Conservation (phyloP, 768 basidiomycete species). For the Paxillus rubicundulus region DNA sequence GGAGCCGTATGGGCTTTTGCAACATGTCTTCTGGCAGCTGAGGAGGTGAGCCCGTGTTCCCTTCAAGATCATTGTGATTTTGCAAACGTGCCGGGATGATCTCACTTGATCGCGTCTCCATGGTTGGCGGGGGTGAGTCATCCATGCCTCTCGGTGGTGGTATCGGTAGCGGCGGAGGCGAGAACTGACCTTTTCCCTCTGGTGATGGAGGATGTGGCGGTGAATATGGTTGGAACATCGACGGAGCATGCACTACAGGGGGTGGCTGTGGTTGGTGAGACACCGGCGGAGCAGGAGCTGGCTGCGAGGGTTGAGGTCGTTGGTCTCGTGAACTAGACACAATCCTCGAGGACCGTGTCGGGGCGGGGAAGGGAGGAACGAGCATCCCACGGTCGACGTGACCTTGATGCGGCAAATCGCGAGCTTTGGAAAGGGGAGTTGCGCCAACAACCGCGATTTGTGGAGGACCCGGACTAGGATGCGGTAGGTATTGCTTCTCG, state of each 20-base stretch:
- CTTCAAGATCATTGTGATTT: constrained; percentile 1
- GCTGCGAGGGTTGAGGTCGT: constrained; percentile 12
- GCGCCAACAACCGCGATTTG: constrained; percentile 33
- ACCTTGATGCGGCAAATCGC: constrained; percentile 22
- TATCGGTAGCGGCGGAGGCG: constrained; percentile 29
- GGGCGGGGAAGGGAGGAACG: constrained; percentile 26
- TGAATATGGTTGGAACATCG: constrained; percentile 24
- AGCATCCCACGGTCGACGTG: constrained; percentile 25
- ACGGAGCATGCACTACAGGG: constrained; percentile 13
- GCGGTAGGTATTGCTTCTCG: constrained; percentile 16
- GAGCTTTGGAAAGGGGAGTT: constrained; percentile 19
- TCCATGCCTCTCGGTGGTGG: constrained; percentile 28
- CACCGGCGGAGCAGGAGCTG: constrained; percentile 1
- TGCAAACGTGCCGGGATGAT: constrained; percentile 24
- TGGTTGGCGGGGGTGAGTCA: constrained; percentile 13
- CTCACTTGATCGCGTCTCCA: constrained; percentile 26
- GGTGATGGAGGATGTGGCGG: constrained; percentile 17
- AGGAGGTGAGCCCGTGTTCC: constrained; percentile 4
- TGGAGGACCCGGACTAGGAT: constrained; percentile 16
- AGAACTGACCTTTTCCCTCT: constrained; percentile 20
- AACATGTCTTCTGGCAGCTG: constrained; percentile 25
- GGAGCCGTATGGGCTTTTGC: constrained; percentile 14
- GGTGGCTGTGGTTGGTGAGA: constrained; percentile 16
- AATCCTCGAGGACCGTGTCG: constrained; percentile 24
- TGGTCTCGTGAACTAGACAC: constrained; percentile 23